Evolutionary conservation across 495 filamentous ascomycete genomes (phyloP).

Genomic region (Tuber melanosporum): DNA sequence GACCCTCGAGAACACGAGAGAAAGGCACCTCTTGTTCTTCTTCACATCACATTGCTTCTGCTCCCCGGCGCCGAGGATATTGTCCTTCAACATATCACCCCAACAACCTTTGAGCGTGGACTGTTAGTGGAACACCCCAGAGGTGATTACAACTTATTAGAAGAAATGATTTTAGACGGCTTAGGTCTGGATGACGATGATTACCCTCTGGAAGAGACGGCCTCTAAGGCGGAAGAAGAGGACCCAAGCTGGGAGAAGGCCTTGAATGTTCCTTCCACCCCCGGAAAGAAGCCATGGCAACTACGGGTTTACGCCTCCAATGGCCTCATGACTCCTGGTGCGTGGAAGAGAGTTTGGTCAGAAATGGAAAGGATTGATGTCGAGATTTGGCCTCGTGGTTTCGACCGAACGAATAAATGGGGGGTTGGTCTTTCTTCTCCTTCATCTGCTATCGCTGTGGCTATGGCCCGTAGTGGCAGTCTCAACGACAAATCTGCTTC

Average conservation of each 20-base stretch:
- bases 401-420: constrained; percentile 21
- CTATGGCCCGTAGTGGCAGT: constrained; percentile 18
- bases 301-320: constrained; percentile 89
- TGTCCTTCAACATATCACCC: constrained; percentile 57
- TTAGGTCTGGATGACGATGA: constrained; percentile 67
- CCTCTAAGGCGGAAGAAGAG: constrained; percentile 49
- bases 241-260: constrained; percentile 45
- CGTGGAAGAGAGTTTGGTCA: constrained; percentile 88
- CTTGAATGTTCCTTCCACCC: constrained; percentile 23
- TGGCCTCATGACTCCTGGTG: constrained; percentile 81
- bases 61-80: constrained; percentile 63
- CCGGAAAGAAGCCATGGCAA: constrained; percentile 59
- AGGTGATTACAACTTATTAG: constrained; percentile 83
- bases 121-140: constrained; percentile 82
- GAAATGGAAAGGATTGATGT: constrained; percentile 98
- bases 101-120: constrained; percentile 75
- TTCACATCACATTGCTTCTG: constrained; percentile 79
- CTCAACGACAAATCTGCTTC: constrained; percentile 21
- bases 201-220: constrained; percentile 44
- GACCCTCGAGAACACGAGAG: constrained; percentile 48
- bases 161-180: constrained; percentile 84
- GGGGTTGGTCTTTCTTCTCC: constrained; percentile 1
- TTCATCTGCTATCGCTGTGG: constrained; percentile 3
- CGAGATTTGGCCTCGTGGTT: constrained; percentile 66
- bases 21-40: constrained; percentile 66